Base-by-base conservation (phyloP, 768 basidiomycete species). In the Botryobasidium botryosum region DNA sequence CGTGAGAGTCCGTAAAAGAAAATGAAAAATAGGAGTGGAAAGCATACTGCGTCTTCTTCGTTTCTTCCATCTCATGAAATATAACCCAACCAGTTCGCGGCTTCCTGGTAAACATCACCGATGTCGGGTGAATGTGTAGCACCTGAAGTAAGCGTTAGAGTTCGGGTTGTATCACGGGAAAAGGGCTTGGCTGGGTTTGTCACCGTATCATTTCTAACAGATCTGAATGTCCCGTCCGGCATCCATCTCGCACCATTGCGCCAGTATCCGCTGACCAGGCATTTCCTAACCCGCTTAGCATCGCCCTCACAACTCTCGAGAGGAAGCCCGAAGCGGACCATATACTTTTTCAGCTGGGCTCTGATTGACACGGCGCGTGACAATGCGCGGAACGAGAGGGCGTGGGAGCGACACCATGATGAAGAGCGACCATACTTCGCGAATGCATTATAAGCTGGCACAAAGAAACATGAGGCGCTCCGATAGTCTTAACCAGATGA, bases 31-130 rank as follows among this genome's bases (percentile, higher is more conserved):
- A 26, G n/a, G 10, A 38, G 18, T 27, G 36, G 25, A 28, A 25
- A 35, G 59, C 82, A 54, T 53, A 85, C 84, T 85, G 91, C 33
- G 77, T 78, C 57, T 90, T 94, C 52, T 87, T 91, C 0, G 94
- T 96, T 61, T 97, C 92, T 55, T 96, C 80, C 65, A 94, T 77
- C 58, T 96, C 90, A 54, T 96, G 88, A 56, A 79, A 96, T 6
- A 99, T 67, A 3, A 99, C 84, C 86, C 88, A 96, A 5, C 85
- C 84, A 1, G 81, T 80, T 20, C 77, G 71, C 6, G 94, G 84
- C 55, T 85, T 90, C 35, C 94, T 66, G 0, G 87, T 94, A 57
- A 97, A 97, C 42, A 96, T 63, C 5, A 94, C 87, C 1, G 91
- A 94, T 5, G 79, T 86, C 1, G 94, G 92, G 59, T 97, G 92